These are phyloP conservation scores for Lentinula aciculospora DNA, from an alignment of 768 basidiomycete species.

Conservation along the genomic window DNA sequence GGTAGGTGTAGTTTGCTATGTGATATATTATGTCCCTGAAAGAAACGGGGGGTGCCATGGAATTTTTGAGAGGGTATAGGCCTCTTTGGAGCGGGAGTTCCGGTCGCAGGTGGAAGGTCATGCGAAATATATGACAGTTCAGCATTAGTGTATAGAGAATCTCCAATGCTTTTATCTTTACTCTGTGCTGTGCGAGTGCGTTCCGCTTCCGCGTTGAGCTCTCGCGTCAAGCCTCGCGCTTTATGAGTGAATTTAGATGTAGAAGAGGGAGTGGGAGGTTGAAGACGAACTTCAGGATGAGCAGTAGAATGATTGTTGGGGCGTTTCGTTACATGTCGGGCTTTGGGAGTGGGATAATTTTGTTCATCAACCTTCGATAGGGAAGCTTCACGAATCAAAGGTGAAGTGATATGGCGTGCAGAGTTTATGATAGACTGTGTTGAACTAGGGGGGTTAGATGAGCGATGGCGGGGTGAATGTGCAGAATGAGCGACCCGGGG, in stretches of 20 bases:
- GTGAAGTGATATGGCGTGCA: constrained; percentile 5
- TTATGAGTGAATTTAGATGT: constrained; percentile 57
- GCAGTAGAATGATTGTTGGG: constrained; percentile 19
- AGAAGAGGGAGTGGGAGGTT: constrained; percentile 56
- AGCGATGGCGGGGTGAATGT: constrained; percentile 15
- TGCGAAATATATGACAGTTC: background rate
- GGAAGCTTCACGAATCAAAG: constrained; percentile 5
- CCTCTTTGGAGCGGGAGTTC: background rate
- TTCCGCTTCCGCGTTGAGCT: constrained; percentile 38
- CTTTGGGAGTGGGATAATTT: constrained; percentile 17
- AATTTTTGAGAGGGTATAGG: background rate
- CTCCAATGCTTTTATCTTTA: background rate
- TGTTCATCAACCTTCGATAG: constrained; percentile 6
- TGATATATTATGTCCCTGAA: constrained; percentile 16
- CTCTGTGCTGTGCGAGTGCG: constrained; percentile 1
- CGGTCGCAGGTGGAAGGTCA: background rate
- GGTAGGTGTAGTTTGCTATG: constrained; percentile 55
- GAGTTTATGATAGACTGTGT: constrained; percentile 1
- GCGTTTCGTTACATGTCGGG: constrained; percentile 15
- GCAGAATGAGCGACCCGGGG: constrained; percentile 44
- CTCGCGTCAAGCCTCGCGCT: constrained; percentile 49
- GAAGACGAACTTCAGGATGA: constrained; percentile 36
- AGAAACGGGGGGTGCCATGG: background rate
- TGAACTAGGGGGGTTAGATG: background rate
- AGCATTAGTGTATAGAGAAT: background rate